Base-by-base conservation (phyloP, 345 rosid species). In the Brassica napus region DNA sequence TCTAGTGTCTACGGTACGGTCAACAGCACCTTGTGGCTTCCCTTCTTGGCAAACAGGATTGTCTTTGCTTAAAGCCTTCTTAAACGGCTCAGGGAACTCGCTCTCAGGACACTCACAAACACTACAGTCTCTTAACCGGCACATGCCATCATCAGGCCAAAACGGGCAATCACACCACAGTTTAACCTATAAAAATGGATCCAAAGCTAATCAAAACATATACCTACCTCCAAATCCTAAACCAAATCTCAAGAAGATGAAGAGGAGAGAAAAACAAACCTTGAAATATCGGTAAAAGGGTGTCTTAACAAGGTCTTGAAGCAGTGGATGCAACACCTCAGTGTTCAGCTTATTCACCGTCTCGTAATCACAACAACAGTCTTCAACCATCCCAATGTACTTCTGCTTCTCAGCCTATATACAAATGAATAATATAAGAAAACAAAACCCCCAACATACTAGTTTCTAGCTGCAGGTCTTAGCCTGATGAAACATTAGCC, bases 111-210 rank as follows among this genome's bases (percentile, higher is more conserved):
- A 95, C 65, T 93, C 99, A 77, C 98, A 93, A 54, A 95, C 96
- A 74, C 98, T 93, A 80, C 98, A 95, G 80, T 95, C 97, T 84
- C 96, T 84, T 85, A 95, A 86, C 57, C 82, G 94, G 75, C 98
- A 95, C 98, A 95, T 90, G 34, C 97, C 92, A 82, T 94, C 97
- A 85, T 91, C 98, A n/a, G 89, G 96, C 98, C 92, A 91, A 84
- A 91, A 92, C 54, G 95, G 97, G 80, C 99, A 95, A 83, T 95
- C 90, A 85, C 99, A 95, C 99, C 97, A 91, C 71, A 94, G 79
- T 83, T 91, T 94, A 80, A 88, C 97, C 98, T 92, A 1, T 0
- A 77, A 42, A 42, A 44, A 69, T 0, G 3, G 32, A 68, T 39
- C 71, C 73, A 75, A 11, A 69, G 30, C 58, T 26, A 61, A 80